Evolutionary conservation across 2,329 filamentous ascomycete species (phyloP).

Genomic region (Geoglossum cookeanum): DNA sequence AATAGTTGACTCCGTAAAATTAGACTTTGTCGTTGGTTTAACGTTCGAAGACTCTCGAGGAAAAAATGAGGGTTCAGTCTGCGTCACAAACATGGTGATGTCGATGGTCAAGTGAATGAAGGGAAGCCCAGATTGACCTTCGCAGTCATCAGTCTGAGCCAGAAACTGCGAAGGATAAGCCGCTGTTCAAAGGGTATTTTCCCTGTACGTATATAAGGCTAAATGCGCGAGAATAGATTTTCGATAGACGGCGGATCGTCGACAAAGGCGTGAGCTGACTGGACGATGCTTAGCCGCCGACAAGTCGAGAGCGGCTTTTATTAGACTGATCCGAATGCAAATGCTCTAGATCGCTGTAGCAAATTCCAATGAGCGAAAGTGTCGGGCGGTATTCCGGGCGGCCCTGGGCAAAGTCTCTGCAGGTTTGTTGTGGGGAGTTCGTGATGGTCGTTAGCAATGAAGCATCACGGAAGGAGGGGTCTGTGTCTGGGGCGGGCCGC

Average conservation of each 20-base stretch:
- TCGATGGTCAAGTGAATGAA: not conserved
- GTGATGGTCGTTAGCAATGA: not conserved
- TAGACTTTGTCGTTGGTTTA: not conserved
- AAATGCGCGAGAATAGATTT: not conserved
- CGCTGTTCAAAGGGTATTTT: not conserved
- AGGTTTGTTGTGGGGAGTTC: not conserved
- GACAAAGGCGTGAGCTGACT: not conserved
- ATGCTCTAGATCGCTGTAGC: not conserved
- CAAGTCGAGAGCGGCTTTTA: not conserved
- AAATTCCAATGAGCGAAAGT: conserved; percentile 1
- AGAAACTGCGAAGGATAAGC: not conserved
- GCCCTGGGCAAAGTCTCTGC: not conserved
- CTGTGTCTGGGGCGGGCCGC: not conserved
- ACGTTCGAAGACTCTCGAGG: not conserved
- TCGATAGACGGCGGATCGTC: not conserved
- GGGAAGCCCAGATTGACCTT: conserved; percentile 1
- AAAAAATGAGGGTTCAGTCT: conserved; percentile 3
- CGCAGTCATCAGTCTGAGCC: conserved; percentile 2
- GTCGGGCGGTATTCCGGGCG: not conserved
- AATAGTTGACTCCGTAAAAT: conserved; percentile 22
- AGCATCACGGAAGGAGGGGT: not conserved
- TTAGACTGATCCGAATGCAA: not conserved
- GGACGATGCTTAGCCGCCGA: not conserved
- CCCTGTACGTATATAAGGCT: not conserved
- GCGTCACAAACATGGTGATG: conserved; percentile 7